Percentiles rank a stretch among this genome's conserved stretches.
Conservation (phyloP, 2,329 filamentous ascomycete species). For the Fusarium robinianum region DNA sequence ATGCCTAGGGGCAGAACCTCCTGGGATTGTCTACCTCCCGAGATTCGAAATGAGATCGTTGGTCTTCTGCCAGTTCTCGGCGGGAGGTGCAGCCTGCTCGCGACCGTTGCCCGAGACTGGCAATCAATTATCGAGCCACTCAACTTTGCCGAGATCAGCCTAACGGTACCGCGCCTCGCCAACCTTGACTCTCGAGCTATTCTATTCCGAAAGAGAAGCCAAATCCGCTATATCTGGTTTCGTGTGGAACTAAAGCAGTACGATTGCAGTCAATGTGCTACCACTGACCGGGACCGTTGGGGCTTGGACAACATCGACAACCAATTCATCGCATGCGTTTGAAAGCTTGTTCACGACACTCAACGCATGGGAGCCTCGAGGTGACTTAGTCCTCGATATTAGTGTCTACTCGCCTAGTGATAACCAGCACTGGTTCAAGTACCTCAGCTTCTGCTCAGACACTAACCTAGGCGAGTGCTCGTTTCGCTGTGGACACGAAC, state of each 20-base stretch:
- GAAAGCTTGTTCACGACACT: conserved; percentile 39
- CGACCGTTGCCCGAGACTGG: conserved; percentile 30
- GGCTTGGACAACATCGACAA: conserved; percentile 33
- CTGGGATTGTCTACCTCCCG: conserved; percentile 21
- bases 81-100: conserved; percentile 24
- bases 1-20: conserved; percentile 20
- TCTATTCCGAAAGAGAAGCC: conserved; percentile 29
- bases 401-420: conserved; percentile 46
- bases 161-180: conserved; percentile 30
- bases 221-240: conserved; percentile 38
- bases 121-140: conserved; percentile 31
- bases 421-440: conserved; percentile 43
- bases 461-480: conserved; percentile 11
- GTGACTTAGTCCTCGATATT: conserved; percentile 44
- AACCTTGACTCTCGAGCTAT: conserved; percentile 25
- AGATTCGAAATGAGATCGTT: conserved; percentile 25
- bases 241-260: conserved; percentile 37
- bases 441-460: conserved; percentile 35
- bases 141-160: conserved; percentile 35
- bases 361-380: conserved; percentile 40
- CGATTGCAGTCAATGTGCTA: conserved; percentile 24
- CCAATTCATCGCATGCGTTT: conserved; percentile 37
- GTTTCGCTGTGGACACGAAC: conserved; percentile 13
- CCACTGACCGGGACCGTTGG: conserved; percentile 13
- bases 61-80: conserved; percentile 23